phyloP scores from a whole-genome alignment of 129 eudicot species.

The Arctium lappa region DNA sequence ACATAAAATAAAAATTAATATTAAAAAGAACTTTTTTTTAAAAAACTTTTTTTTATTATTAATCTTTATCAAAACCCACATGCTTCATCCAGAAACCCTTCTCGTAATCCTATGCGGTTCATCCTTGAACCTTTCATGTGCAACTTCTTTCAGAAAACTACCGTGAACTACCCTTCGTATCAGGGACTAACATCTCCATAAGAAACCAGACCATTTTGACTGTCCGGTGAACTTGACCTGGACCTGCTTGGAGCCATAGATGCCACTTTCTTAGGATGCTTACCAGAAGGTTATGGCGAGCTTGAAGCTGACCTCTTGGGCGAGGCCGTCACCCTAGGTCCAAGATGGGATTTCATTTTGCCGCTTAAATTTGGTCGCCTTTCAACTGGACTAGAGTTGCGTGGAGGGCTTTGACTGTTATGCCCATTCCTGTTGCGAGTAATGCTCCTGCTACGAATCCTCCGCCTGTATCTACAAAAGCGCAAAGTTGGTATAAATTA shows the following conservation, averaged over 20 bases:
- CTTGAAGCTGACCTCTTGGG: constrained; percentile 48
- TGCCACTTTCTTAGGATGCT: constrained; percentile 27
- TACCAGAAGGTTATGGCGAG: constrained; percentile 36
- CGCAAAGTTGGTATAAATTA: background rate
- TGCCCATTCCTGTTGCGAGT: constrained; percentile 50
- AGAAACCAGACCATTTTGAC: constrained; percentile 79
- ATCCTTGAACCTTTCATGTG: too few relatives aligned
- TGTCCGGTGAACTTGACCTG: constrained; percentile 54
- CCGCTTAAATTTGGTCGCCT: constrained; percentile 55
- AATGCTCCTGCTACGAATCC: constrained; percentile 68
- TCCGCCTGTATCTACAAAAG: constrained; percentile 48
- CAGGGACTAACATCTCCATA: constrained; percentile 77
- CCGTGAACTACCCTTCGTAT: background rate
- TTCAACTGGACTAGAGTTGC: constrained; percentile 58
- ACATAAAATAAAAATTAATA: too few relatives aligned
- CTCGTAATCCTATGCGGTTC: too few relatives aligned
- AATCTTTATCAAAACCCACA: too few relatives aligned
- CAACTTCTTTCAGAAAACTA: too few relatives aligned
- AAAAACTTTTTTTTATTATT: too few relatives aligned
- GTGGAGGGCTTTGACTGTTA: constrained; percentile 55
- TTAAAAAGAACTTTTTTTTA: too few relatives aligned
- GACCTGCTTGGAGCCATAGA: constrained; percentile 42
- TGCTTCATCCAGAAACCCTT: too few relatives aligned
- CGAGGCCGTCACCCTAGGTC: constrained; percentile 43
- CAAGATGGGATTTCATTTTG: constrained; percentile 74